Evolutionary conservation across 352 stramenopile species (phyloP), one percentile per base, ranked within the genome.

Genomic region (Phytopythium delawarense): DNA sequence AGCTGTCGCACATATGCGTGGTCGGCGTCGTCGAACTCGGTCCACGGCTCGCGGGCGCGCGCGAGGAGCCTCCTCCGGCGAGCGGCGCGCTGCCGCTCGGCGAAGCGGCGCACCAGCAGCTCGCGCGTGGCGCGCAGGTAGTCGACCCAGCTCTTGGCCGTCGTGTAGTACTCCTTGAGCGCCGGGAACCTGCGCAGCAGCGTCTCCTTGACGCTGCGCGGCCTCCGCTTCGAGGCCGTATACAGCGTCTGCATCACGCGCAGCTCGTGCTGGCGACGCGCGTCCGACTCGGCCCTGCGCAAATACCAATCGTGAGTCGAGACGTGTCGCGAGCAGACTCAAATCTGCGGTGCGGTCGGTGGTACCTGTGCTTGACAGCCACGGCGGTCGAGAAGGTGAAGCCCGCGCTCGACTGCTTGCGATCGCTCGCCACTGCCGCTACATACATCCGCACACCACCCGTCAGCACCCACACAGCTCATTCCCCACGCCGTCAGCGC

Each of bases 201-300:
- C 28, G 74, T 49, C 28, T 76, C 70, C 46, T 76, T 75, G 35
- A 80, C 54, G 57, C 77, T 71, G 48, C 77, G 62, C 39, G 65
- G 76, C 42, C 70, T 64, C 54, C 68, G 73, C 57, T 62, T 75
- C n/a, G 71, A 74, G 45, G 76, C 75, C 40, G 44, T 64, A 49
- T 81, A 81, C 51, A 88, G 62, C 32, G 61, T 74, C 46, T 74
- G 59, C 64, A 88, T 82, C 48, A 67, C 65, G 51, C 74, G 58
- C 34, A 88, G 60, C 64, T 86, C 73, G 44, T 79, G 66, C 52
- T 81, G 76, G 37, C 75, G 74, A 45, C 63, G 68, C 21, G 61
- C 62, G 52, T 63, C 53, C 28, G 55, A 30, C 39, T 61, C 55
- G 37, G 37, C 23, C 13, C 55, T 61, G 23, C n/a, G 7, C 11